Evolutionary conservation across 2,329 filamentous ascomycete species (phyloP), one percentile per base, ranked within the genome.

Genomic region (Pseudonectria buxi): DNA sequence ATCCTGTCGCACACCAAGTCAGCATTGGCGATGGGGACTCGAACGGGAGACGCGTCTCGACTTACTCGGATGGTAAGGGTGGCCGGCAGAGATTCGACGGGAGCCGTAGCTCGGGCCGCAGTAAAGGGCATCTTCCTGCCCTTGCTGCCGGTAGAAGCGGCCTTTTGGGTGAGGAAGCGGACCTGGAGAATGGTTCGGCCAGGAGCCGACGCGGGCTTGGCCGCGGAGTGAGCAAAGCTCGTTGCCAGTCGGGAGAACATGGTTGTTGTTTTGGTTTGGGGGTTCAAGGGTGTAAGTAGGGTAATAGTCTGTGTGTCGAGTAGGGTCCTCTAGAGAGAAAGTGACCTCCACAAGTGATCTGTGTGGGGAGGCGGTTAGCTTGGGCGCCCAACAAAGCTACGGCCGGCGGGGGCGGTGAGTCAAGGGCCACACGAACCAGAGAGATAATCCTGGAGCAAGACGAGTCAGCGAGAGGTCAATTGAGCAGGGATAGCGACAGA

Each of bases 51-150:
- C 18, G 12, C n/a, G n/a, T n/a, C n/a, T 28, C 28, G 24, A 65
- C 77, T 36, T 71, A 87, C 83, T 67, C 85, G 84, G 63, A 98
- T 94, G 46, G 90, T 96, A 57, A 98, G 86, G 40, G 92, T 96
- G 45, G 92, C 92, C 54, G 60, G 59, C 27, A 62, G 35, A 33
- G 55, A 56, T 26, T 79, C 76, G 44, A 78, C 78, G 41, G 81
- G 78, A 46, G 81, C 58, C 31, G 72, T 88, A 43, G 77, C 73
- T 48, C 71, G 71, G 45, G 71, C 64, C 44, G 70, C 66, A 39
- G 65, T 67, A 25, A 68, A 62, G 44, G 83, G 78, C 68, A 83
- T 80, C 51, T 75, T 70, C 54, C 85, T 77, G 55, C 81, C 78
- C 57, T 76, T 79, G 65, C 78, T 86, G 50, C 76, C 78, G 51